These are phyloP conservation scores for Solanum neorickii DNA, from an alignment of 257 asterid genomes.

Conservation along the genomic window DNA sequence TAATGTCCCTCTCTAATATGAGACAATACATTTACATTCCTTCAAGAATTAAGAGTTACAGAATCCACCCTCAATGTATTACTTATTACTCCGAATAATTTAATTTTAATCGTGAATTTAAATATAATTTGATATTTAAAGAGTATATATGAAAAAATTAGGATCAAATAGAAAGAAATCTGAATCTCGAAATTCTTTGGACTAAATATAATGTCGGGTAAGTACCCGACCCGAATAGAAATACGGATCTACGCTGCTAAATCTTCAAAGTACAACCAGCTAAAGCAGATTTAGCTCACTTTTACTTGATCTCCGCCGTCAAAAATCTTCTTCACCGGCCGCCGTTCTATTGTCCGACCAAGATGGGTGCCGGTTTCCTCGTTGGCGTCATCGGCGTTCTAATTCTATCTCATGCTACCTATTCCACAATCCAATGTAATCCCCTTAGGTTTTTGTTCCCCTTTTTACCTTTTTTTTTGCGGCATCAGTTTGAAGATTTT, in stretches of 20 bases:
- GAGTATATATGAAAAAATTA: too few relatives aligned
- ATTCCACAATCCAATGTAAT: constrained; percentile 84
- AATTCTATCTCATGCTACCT: constrained; percentile 57
- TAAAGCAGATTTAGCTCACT: neutral
- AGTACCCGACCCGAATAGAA: neutral
- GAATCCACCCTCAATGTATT: neutral
- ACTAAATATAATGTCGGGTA: neutral
- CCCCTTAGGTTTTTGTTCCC: neutral
- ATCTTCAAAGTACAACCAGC: neutral
- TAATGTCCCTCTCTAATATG: neutral
- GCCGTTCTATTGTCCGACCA: constrained; percentile 15
- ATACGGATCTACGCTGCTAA: neutral
- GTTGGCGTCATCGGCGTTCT: constrained; percentile 73
- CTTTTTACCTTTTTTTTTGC: neutral
- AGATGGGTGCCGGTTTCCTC: constrained; percentile 62
- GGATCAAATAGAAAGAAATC: too few relatives aligned
- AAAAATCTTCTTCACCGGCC: neutral
- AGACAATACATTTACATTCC: neutral
- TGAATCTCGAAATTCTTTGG: neutral
- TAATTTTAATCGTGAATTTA: too few relatives aligned
- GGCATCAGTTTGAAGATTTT: neutral
- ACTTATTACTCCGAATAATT: accelerated
- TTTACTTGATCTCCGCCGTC: neutral
- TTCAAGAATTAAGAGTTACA: neutral
- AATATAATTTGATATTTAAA: too few relatives aligned